Base-by-base conservation (phyloP, 805 yeast species). In the Cyberlindnera sargentensis region DNA sequence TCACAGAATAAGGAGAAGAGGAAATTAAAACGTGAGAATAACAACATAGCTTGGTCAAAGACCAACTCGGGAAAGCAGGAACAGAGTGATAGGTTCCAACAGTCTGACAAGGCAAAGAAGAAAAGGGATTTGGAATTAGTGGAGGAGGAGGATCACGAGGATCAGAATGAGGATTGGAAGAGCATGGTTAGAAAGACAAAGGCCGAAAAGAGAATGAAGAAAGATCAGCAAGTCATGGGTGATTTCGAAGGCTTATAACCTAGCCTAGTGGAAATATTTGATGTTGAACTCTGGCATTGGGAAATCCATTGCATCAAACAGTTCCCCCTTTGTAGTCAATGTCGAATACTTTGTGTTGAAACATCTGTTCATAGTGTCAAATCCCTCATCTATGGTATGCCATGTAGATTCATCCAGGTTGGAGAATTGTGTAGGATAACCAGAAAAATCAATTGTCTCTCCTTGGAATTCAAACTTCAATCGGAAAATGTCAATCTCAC, bases 81-180 rank as follows among this genome's bases (percentile, higher is more conserved):
- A 66, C 9, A 78, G 70, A 37, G 75, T 95, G 46, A 49, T 45
- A 53, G 78, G 80, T 44, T 36, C 43, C 46, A 50, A 84, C 79
- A 49, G 23, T 46, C 52, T 8, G 45, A 44, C 9, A 5, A 27
- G 11, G 52, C 50, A 4, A 39, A 80, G 38, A 36, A 49, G 23
- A 51, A 47, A 51, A 68, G 81, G 48, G 85, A 80, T 38, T 28
- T 53, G 31, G 88, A 84, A 1, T 72, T 82, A n/a, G 84, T 81
- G 46, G 73, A 71, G 45, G 49, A 51, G 7, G 43, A 55, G 15
- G 68, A 65, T 29, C 76, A 70, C 10, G 64, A 60, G 23, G 66
- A 58, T 29, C 64, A 59, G n/a, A 82, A 74, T 40, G 64, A 68
- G 35, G 98, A 93, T 64, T 93, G 98, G 99, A 93, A 93, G 64